A percentile compares a stretch with the other conserved stretches of the same genome.
phyloP scores from a whole-genome alignment of 2,329 filamentous ascomycete genomes.

The Ascosphaera apis region DNA sequence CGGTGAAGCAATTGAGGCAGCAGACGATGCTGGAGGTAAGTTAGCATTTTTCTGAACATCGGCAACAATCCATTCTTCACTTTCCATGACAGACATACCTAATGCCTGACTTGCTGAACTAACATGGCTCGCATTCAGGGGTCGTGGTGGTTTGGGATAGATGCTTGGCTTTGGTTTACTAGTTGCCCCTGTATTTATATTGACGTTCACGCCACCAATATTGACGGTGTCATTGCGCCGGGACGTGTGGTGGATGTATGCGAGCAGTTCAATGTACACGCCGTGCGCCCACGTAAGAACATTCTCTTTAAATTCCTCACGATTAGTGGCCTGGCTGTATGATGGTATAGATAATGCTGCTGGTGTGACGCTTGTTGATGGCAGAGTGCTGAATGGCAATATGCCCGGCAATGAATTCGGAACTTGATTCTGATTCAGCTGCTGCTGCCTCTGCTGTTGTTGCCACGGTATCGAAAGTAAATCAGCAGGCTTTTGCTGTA shows the following conservation, averaged over 20 bases:
- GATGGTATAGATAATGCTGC: conserved; percentile 8
- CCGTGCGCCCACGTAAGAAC: conserved; percentile 46
- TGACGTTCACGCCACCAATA: conserved; percentile 5
- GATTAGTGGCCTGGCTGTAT: conserved; percentile 7
- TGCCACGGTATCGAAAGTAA: not conserved
- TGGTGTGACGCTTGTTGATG: conserved; percentile 8
- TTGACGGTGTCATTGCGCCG: conserved; percentile 24
- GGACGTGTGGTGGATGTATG: conserved; percentile 33
- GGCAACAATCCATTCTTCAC: not conserved
- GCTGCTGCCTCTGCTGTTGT: not conserved
- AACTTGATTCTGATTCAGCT: not conserved
- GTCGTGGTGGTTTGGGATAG: conserved; percentile 35
- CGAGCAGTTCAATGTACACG: conserved; percentile 47
- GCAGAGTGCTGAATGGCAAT: conserved; percentile 7
- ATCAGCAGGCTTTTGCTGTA: not conserved
- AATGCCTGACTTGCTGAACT: conserved; percentile 8
- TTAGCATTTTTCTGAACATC: not conserved
- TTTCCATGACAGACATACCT: not conserved
- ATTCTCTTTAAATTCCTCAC: conserved; percentile 39
- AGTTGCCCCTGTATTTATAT: not conserved
- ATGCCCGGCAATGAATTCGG: not conserved
- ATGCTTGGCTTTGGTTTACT: conserved; percentile 28
- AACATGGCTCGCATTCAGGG: conserved; percentile 18
- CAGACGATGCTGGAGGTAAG: not conserved
- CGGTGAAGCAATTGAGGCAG: not conserved